phyloP scores from a whole-genome alignment of 345 rosid genomes.

The Boechera retrofracta region DNA sequence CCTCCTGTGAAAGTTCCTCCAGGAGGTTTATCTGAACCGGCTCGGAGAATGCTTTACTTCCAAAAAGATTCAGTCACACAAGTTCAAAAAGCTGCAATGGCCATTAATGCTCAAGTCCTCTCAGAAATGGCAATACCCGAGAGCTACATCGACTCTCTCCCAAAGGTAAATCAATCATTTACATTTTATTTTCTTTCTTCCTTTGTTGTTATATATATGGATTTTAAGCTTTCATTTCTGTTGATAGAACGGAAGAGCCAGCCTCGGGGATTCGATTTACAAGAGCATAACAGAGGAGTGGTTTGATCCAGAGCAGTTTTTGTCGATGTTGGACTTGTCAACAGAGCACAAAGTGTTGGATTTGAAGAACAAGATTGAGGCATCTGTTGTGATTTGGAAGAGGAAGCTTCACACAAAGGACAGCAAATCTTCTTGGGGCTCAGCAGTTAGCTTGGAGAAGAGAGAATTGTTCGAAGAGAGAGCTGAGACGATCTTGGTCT shows the following conservation, averaged over 20 bases:
- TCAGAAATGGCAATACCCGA: conserved; percentile 91
- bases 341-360: conserved; percentile 88
- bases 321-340: conserved; percentile 72
- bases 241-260: conserved; percentile 83
- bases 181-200: background rate
- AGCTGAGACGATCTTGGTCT: conserved; percentile 77
- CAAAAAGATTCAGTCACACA: conserved; percentile 98
- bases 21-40: conserved; percentile 66
- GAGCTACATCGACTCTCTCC: conserved; percentile 88
- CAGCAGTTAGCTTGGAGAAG: conserved; percentile 91
- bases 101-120: conserved; percentile 91
- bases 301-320: conserved; percentile 83
- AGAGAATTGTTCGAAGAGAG: conserved; percentile 95
- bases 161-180: conserved; percentile 61
- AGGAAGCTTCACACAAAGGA: conserved; percentile 86
- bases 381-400: conserved; percentile 90
- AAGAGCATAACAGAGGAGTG: conserved; percentile 84
- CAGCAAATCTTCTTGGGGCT: conserved; percentile 85
- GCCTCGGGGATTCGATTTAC: conserved; percentile 88
- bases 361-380: conserved; percentile 88
- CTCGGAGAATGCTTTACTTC: conserved; percentile 66
- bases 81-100: conserved; percentile 95
- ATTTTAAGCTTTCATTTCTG: background rate
- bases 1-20: conserved; percentile 83
- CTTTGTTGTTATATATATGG: background rate